These are phyloP conservation scores for Cladobotryum mycophilum DNA, from an alignment of 2,329 filamentous ascomycete species.

Conservation along the genomic window DNA sequence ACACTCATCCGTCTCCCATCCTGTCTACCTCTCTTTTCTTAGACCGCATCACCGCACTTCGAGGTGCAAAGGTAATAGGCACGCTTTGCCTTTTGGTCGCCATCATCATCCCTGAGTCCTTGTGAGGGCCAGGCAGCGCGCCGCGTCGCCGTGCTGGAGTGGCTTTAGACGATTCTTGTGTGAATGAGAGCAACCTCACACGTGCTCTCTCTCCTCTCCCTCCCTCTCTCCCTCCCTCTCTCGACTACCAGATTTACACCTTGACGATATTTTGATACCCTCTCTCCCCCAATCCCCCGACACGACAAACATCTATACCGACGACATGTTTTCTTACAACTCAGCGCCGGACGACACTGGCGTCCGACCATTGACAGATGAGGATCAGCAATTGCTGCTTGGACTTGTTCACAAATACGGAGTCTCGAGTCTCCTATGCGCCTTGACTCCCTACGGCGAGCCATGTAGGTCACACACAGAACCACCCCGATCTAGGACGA, in stretches of 20 bases:
- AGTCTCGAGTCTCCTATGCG: slow-evolving; percentile 31
- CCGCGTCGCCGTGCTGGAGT: not conserved
- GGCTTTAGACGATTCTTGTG: not conserved
- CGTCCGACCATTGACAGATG: slow-evolving; percentile 31
- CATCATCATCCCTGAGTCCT: not conserved
- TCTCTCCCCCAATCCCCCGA: slow-evolving; percentile 1
- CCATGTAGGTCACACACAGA: slow-evolving; percentile 32
- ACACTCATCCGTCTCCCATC: not conserved
- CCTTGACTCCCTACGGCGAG: slow-evolving; percentile 29
- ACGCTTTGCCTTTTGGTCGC: not conserved
- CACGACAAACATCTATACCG: not conserved
- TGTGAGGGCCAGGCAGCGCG: not conserved
- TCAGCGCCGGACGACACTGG: slow-evolving; percentile 27
- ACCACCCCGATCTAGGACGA: not conserved
- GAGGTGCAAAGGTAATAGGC: slow-evolving; percentile 7
- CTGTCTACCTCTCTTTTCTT: not conserved
- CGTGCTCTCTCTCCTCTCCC: not conserved
- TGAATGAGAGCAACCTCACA: not conserved
- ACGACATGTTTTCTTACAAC: slow-evolving; percentile 29
- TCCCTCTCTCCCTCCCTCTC: not conserved
- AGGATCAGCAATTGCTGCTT: slow-evolving; percentile 33
- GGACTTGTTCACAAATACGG: slow-evolving; percentile 34
- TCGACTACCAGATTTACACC: slow-evolving; percentile 1
- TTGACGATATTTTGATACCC: slow-evolving; percentile 23
- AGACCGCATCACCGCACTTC: slow-evolving; percentile 2